phyloP scores from a whole-genome alignment of 257 asterid species.

The Fraxinus americana region DNA sequence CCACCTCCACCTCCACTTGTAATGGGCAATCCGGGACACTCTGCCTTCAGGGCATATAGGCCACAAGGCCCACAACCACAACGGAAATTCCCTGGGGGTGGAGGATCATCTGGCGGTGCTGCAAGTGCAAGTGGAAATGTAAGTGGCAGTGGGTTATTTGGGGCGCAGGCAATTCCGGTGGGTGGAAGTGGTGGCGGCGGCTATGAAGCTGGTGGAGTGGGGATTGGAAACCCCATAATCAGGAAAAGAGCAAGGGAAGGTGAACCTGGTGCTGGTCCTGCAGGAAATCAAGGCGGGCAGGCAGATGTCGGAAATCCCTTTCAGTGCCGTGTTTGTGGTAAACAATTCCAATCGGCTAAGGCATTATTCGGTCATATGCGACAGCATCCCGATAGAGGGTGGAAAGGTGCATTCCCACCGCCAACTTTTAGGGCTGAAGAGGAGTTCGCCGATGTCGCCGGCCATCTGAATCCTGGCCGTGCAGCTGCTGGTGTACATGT shows the following conservation, averaged over 20 bases:
- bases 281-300: not conserved
- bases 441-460: constrained; percentile 31
- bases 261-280: too few relatives aligned
- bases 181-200: not conserved
- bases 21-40: constrained; percentile 29
- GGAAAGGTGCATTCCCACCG: constrained; percentile 42
- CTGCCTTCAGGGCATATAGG: constrained; percentile 28
- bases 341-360: constrained; percentile 8
- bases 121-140: constrained; percentile 10
- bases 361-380: constrained; percentile 51
- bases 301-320: not conserved
- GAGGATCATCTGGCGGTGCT: not conserved
- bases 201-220: not conserved
- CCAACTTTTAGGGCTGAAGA: constrained; percentile 38
- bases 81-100: not conserved
- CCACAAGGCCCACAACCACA: not conserved
- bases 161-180: not conserved
- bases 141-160: not conserved
- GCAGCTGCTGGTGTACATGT: too few relatives aligned
- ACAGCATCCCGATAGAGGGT: constrained; percentile 38
- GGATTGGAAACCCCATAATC: constrained; percentile 16
- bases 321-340: constrained; percentile 29
- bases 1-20: not conserved
- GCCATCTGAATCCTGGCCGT: not conserved
- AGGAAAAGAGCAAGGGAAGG: constrained; percentile 21